Conservation (phyloP, 164 flowering plant genomes). For the Paratinospora sagittata region DNA sequence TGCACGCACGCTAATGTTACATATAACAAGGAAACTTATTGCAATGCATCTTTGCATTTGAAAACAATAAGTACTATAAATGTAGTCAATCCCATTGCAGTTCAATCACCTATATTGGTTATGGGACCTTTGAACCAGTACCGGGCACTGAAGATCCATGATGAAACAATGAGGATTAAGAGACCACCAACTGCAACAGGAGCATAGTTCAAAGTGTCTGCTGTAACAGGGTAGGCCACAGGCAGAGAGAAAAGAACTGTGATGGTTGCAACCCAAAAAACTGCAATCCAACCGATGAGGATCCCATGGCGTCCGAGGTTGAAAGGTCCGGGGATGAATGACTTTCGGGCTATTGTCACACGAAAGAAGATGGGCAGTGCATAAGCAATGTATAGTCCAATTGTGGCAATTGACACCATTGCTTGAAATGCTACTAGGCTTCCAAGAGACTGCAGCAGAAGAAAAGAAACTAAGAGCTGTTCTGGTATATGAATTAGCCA, state of each 20-base stretch:
- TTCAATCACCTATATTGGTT: constrained; percentile 42
- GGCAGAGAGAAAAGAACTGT: constrained; percentile 88
- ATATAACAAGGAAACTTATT: too few relatives aligned
- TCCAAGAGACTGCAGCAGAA: constrained; percentile 74
- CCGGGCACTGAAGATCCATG: constrained; percentile 65
- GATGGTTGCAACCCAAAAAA: constrained; percentile 80
- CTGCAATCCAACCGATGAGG: constrained; percentile 81
- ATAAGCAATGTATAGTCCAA: constrained; percentile 89
- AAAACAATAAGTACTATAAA: too few relatives aligned
- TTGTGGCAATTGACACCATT: constrained; percentile 90
- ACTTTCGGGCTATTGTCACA: constrained; percentile 74
- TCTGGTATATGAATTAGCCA: not conserved
- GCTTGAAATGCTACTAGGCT: constrained; percentile 61
- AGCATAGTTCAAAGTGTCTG: constrained; percentile 79
- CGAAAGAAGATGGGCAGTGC: constrained; percentile 83
- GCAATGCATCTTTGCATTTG: too few relatives aligned
- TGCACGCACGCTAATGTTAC: too few relatives aligned
- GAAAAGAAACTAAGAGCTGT: not conserved
- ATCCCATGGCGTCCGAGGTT: constrained; percentile 71
- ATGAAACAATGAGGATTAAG: constrained; percentile 38
- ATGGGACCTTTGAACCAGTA: constrained; percentile 78
- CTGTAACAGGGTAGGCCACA: constrained; percentile 66
- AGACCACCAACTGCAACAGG: constrained; percentile 86
- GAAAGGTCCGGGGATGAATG: constrained; percentile 79
- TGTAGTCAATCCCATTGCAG: too few relatives aligned